phyloP scores from a whole-genome alignment of 2,329 filamentous ascomycete species.

The Tolypocladium cylindrosporum region DNA sequence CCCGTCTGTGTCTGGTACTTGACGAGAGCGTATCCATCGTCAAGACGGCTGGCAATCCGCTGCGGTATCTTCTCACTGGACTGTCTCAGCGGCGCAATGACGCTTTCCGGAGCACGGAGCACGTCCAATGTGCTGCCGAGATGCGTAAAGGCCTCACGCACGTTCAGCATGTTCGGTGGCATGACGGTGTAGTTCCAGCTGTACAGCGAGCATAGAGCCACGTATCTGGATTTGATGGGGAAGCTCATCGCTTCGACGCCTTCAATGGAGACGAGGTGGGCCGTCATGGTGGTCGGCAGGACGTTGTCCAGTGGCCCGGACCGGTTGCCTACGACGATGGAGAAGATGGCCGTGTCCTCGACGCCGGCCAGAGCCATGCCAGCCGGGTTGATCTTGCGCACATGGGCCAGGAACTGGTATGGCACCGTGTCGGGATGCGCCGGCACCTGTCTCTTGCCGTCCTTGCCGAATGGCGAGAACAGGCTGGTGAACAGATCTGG shows the following conservation, averaged over 20 bases:
- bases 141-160: conserved; percentile 18
- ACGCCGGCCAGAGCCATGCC: conserved; percentile 26
- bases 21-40: conserved; percentile 28
- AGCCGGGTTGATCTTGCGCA: conserved; percentile 25
- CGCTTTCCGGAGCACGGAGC: conserved; percentile 2
- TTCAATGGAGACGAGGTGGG: conserved; percentile 28
- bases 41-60: conserved; percentile 9
- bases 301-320: conserved; percentile 18
- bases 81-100: neutral
- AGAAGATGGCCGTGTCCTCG: conserved; percentile 21
- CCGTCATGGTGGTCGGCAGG: conserved; percentile 16
- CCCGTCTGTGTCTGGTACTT: conserved; percentile 26
- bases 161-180: conserved; percentile 22
- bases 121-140: conserved; percentile 10
- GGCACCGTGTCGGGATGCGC: conserved; percentile 8
- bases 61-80: neutral
- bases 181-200: conserved; percentile 29
- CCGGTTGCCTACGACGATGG: conserved; percentile 23
- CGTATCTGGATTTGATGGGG: conserved; percentile 4
- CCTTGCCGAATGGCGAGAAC: conserved; percentile 9
- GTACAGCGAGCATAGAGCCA: conserved; percentile 25
- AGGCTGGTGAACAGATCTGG: conserved; percentile 15
- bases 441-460: neutral
- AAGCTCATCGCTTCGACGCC: conserved; percentile 18
- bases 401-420: conserved; percentile 26